Percentiles rank a stretch among this genome's conserved stretches.
phyloP scores from a whole-genome alignment of 345 rosid species.

The Garcia nutans region DNA sequence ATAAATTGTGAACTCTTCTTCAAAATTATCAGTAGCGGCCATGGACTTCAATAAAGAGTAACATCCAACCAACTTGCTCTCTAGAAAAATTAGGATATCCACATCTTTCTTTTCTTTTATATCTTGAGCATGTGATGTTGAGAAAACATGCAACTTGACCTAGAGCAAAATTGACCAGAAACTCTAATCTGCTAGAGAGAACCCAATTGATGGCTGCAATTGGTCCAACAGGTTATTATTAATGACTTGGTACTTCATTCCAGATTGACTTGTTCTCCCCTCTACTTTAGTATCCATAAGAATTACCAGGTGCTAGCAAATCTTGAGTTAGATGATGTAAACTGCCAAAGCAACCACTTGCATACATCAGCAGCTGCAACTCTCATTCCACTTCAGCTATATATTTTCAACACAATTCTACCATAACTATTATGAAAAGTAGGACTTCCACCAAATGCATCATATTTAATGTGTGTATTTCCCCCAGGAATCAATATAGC shows the following conservation, averaged over 20 bases:
- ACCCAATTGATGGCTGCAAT: not conserved
- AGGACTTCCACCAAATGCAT: conserved; percentile 67
- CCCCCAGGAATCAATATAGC: conserved; percentile 70
- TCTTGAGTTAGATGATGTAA: not conserved
- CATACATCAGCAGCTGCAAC: not conserved
- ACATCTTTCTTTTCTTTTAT: not conserved
- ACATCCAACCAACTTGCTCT: not conserved
- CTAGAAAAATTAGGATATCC: not conserved
- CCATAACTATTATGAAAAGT: not conserved
- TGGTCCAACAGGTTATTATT: not conserved
- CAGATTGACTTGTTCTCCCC: not conserved
- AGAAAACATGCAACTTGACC: not conserved
- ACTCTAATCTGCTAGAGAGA: not conserved
- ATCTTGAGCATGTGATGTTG: not conserved
- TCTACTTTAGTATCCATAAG: not conserved
- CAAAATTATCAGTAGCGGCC: not conserved
- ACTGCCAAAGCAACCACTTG: not conserved
- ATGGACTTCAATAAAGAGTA: not conserved
- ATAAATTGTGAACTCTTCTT: not conserved
- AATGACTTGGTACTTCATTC: not conserved
- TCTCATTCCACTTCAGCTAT: not conserved
- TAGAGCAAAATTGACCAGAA: not conserved
- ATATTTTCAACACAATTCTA: not conserved
- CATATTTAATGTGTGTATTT: conserved; percentile 56
- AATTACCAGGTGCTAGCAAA: not conserved